Conservation (phyloP, 2,329 filamentous ascomycete genomes). For the Tolypocladium nubicola region DNA sequence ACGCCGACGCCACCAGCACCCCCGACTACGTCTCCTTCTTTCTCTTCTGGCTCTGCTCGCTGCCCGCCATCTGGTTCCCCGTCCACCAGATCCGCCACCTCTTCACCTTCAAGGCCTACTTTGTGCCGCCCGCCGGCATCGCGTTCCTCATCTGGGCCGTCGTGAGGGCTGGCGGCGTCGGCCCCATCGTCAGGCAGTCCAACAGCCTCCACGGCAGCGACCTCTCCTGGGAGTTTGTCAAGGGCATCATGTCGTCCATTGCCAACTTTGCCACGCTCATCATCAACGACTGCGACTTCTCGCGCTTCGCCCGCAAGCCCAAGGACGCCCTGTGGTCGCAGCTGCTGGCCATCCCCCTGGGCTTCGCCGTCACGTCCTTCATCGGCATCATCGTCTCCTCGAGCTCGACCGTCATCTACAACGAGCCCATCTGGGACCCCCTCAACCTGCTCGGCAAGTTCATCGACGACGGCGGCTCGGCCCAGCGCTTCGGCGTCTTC, state of each 20-base stretch:
- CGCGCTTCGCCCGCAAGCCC: slow-evolving; percentile 70
- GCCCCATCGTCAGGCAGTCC: slow-evolving; percentile 67
- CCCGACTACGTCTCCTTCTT: slow-evolving; percentile 73
- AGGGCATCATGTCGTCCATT: slow-evolving; percentile 79
- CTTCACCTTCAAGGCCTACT: slow-evolving; percentile 80
- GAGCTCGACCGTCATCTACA: slow-evolving; percentile 58
- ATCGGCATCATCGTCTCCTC: slow-evolving; percentile 74
- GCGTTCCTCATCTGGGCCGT: slow-evolving; percentile 84
- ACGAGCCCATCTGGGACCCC: slow-evolving; percentile 62
- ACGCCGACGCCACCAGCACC: slow-evolving; percentile 55
- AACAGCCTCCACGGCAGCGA: slow-evolving; percentile 52
- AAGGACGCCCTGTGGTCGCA: slow-evolving; percentile 73
- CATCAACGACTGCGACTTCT: slow-evolving; percentile 72
- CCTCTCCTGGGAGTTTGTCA: slow-evolving; percentile 73
- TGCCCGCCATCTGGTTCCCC: slow-evolving; percentile 82
- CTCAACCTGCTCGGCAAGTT: slow-evolving; percentile 56
- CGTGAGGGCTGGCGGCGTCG: slow-evolving; percentile 69
- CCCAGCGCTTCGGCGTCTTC: slow-evolving; percentile 65
- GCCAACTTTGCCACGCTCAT: slow-evolving; percentile 88
- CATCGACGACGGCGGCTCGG: slow-evolving; percentile 57
- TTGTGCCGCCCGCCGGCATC: slow-evolving; percentile 74
- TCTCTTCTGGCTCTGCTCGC: slow-evolving; percentile 71
- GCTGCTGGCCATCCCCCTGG: slow-evolving; percentile 59
- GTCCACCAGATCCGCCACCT: slow-evolving; percentile 82
- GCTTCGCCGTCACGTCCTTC: slow-evolving; percentile 72